A percentile compares a stretch with the other conserved stretches of the same genome.
Conservation (phyloP, 495 filamentous ascomycete genomes). For the Parathielavia hyrcaniae region DNA sequence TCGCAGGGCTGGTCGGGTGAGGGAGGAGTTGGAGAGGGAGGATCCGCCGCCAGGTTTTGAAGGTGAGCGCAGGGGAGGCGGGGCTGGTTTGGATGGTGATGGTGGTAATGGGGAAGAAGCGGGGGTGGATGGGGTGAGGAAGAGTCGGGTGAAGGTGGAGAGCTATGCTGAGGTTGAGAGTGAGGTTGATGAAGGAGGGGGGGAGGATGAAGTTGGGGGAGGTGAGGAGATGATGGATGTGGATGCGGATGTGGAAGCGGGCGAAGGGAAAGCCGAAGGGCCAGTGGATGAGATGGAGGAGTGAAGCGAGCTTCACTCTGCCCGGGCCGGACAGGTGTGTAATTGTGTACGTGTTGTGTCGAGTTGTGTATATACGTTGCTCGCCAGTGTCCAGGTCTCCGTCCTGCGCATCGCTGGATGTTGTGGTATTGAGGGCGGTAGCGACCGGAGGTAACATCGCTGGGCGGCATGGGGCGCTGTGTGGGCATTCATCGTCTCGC, state of each 20-base stretch:
- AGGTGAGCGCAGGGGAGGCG: neutral
- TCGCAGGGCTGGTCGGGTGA: conserved; percentile 51
- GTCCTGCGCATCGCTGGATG: neutral
- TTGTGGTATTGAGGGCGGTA: neutral
- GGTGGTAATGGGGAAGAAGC: conserved; percentile 5
- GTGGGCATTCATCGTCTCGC: neutral
- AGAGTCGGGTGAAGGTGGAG: conserved; percentile 32
- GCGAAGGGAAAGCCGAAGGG: conserved; percentile 19
- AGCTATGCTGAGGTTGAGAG: conserved; percentile 38
- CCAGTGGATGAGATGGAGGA: neutral
- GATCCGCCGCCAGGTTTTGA: conserved; percentile 39
- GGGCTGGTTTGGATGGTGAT: neutral
- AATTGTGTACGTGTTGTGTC: conserved; percentile 1
- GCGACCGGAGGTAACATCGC: neutral
- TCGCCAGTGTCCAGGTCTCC: neutral
- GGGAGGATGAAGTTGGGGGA: neutral
- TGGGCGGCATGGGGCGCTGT: neutral
- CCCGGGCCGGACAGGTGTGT: conserved; percentile 9
- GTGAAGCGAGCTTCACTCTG: neutral
- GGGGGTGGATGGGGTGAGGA: conserved; percentile 13
- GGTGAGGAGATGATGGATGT: conserved; percentile 21
- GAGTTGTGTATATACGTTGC: neutral
- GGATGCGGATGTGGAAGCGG: neutral
- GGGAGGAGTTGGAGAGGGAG: conserved; percentile 55
- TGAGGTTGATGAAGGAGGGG: conserved; percentile 22